Evolutionary conservation across 2,329 filamentous ascomycete genomes (phyloP).

Genomic region (Fusarium neocosmosporiellum): DNA sequence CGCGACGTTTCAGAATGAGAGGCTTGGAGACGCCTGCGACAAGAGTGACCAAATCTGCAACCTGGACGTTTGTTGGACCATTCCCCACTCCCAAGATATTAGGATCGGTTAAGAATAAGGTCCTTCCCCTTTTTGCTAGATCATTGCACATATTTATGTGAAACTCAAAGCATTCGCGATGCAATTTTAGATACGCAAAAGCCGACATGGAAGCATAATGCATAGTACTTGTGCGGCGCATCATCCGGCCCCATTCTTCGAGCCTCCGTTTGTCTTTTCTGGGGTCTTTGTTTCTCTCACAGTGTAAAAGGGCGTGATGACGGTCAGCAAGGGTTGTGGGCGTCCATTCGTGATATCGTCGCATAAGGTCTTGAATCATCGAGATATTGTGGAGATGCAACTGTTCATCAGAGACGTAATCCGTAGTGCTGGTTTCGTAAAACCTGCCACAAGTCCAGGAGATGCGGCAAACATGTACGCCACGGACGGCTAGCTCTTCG

Average conservation of each 20-base stretch:
- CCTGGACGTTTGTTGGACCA: not conserved
- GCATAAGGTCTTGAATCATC: not conserved
- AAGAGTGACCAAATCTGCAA: not conserved
- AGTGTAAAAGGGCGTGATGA: not conserved
- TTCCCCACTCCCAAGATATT: not conserved
- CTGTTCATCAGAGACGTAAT: not conserved
- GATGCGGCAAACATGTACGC: not conserved
- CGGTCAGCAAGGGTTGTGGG: not conserved
- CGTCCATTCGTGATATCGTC: not conserved
- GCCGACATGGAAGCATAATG: not conserved
- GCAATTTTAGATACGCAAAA: not conserved
- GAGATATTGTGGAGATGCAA: not conserved
- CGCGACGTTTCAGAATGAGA: not conserved
- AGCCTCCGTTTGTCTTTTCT: not conserved
- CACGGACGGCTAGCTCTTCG: not conserved
- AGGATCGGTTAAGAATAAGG: not conserved
- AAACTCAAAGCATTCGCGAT: not conserved
- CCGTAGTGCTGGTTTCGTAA: not conserved
- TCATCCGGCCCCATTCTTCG: not conserved
- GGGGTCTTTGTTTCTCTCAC: not conserved
- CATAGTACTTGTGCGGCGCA: not conserved
- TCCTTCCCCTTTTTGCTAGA: not conserved
- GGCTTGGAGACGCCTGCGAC: not conserved
- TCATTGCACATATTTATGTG: not conserved
- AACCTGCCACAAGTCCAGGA: not conserved